Conservation (phyloP, 129 eudicot species). For the Helianthus tuberosus region DNA sequence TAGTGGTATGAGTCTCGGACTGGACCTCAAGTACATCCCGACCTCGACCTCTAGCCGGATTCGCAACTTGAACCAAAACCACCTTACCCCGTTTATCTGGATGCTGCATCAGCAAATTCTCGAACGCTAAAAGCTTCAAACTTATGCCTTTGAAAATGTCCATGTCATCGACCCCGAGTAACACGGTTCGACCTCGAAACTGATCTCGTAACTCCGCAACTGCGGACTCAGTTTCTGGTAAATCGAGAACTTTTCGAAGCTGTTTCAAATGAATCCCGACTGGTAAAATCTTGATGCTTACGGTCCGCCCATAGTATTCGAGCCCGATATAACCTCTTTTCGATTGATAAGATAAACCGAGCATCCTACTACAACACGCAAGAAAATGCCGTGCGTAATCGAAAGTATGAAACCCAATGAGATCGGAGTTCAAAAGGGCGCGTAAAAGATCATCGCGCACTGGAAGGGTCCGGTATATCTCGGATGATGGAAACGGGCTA, state of each 20-base stretch:
- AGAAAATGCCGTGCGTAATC: constrained; percentile 85
- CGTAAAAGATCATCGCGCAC: constrained; percentile 71
- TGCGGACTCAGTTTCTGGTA: constrained; percentile 62
- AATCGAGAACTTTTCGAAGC: constrained; percentile 60
- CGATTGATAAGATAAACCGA: constrained; percentile 81
- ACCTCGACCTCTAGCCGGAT: constrained; percentile 90
- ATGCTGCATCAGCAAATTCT: constrained; percentile 70
- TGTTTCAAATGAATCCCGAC: constrained; percentile 75
- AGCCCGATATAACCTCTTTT: constrained; percentile 65
- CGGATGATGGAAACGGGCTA: constrained; percentile 32
- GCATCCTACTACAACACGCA: constrained; percentile 89
- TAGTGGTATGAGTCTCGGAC: constrained; percentile 64
- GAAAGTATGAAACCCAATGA: constrained; percentile 86
- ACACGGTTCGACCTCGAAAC: constrained; percentile 55
- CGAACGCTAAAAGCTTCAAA: constrained; percentile 77
- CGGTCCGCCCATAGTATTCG: too few relatives aligned
- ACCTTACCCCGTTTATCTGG: constrained; percentile 79
- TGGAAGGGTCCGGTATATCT: constrained; percentile 80
- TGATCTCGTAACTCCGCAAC: constrained; percentile 61
- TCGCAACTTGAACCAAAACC: constrained; percentile 76
- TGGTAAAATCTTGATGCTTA: too few relatives aligned
- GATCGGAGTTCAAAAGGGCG: constrained; percentile 79
- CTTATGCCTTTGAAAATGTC: constrained; percentile 89
- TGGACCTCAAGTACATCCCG: constrained; percentile 79
- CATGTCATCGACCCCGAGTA: constrained; percentile 37